phyloP scores from a whole-genome alignment of 1,139 yeast species.

The Hanseniaspora gamundiae region DNA sequence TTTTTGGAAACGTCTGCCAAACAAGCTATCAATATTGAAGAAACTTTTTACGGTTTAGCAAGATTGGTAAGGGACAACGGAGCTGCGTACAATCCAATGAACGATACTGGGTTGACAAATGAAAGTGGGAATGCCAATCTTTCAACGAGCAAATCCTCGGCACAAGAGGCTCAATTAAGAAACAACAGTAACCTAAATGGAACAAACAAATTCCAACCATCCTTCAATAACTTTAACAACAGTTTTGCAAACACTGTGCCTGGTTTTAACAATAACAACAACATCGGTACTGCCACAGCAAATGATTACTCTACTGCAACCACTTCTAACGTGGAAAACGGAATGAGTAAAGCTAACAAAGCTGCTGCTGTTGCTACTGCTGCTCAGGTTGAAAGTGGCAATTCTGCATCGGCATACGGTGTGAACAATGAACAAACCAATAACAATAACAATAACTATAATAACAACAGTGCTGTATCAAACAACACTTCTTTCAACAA shows the following conservation, averaged over 20 bases:
- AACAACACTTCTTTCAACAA: neutral
- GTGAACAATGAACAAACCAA: neutral
- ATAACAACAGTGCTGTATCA: neutral
- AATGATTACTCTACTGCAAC: slow-evolving; percentile 4
- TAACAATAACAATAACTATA: too few relatives aligned
- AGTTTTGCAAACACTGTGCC: neutral
- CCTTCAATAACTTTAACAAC: neutral
- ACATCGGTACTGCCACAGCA: too few relatives aligned
- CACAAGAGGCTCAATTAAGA: too few relatives aligned
- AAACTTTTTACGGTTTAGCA: slow-evolving; percentile 70
- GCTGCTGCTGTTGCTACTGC: too few relatives aligned
- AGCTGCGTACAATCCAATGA: slow-evolving; percentile 19
- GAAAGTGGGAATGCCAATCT: neutral
- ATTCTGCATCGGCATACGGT: neutral
- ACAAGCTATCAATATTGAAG: slow-evolving; percentile 87
- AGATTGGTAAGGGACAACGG: slow-evolving; percentile 43
- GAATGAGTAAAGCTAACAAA: too few relatives aligned
- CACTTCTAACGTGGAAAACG: too few relatives aligned
- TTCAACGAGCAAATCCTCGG: neutral
- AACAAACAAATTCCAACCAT: too few relatives aligned
- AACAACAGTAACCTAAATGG: too few relatives aligned
- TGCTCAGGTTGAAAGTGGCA: too few relatives aligned
- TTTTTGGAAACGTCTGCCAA: slow-evolving; percentile 92
- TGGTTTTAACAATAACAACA: slow-evolving; percentile 2
- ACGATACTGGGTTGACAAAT: slow-evolving; percentile 8